Evolutionary conservation across 495 filamentous ascomycete species (phyloP).

Genomic region (Penicillium salamii): DNA sequence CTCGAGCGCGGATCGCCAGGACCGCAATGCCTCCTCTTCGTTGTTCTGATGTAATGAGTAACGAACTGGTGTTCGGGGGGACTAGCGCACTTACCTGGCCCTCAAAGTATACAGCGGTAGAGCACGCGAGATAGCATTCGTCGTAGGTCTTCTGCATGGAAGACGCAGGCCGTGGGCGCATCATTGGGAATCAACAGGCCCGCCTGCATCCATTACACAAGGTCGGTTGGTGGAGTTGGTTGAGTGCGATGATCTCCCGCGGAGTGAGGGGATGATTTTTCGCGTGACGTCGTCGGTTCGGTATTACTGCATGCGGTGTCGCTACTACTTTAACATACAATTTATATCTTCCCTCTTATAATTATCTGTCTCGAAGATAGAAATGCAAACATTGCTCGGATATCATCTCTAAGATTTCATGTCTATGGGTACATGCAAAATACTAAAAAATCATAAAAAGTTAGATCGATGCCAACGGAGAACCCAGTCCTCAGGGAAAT

Average conservation of each 20-base stretch:
- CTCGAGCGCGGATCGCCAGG: constrained; percentile 88
- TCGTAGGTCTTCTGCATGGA: constrained; percentile 96
- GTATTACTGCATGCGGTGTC: constrained; percentile 25
- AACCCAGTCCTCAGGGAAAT: constrained; percentile 21
- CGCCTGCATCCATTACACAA: constrained; percentile 31
- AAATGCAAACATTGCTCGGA: constrained; percentile 1
- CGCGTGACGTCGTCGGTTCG: constrained; percentile 46
- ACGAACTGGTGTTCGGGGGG: not conserved
- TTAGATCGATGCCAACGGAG: constrained; percentile 22
- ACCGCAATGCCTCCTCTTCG: constrained; percentile 85
- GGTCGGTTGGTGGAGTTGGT: constrained; percentile 16
- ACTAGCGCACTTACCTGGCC: constrained; percentile 61
- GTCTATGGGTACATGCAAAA: constrained; percentile 35
- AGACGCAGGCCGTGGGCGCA: constrained; percentile 75
- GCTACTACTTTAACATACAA: not conserved
- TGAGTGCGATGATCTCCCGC: constrained; percentile 22
- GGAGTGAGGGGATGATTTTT: constrained; percentile 26
- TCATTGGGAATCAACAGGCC: constrained; percentile 50
- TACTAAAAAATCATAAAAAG: constrained; percentile 21
- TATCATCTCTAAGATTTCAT: constrained; percentile 28
- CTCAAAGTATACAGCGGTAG: constrained; percentile 93
- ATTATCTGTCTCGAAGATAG: not conserved
- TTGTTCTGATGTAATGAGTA: constrained; percentile 64
- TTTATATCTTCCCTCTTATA: not conserved
- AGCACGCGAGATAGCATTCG: constrained; percentile 89